A percentile compares a stretch with the other conserved stretches of the same genome.
phyloP scores from a whole-genome alignment of 306 rosid species.

The Mimosa bimucronata region DNA sequence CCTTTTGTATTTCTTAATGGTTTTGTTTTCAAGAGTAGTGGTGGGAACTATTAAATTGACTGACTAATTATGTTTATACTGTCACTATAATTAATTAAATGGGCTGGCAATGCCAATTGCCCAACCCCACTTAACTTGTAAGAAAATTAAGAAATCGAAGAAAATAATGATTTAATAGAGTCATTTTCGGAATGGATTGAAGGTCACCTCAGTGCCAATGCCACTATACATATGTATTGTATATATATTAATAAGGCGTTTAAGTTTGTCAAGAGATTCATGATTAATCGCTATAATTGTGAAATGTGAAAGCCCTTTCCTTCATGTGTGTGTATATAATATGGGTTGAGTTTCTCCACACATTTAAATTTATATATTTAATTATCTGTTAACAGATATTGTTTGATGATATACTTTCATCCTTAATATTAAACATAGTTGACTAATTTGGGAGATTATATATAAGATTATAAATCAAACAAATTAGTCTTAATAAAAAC shows the following conservation, averaged over 20 bases:
- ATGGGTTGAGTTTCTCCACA: constrained; percentile 43
- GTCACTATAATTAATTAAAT: background rate
- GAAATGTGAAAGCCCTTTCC: constrained; percentile 22
- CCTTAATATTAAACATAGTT: too few relatives aligned
- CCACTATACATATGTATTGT: constrained; percentile 14
- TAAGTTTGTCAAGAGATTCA: constrained; percentile 39
- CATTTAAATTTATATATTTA: constrained; percentile 7
- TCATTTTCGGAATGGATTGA: constrained; percentile 21
- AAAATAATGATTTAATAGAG: background rate
- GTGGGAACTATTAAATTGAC: background rate
- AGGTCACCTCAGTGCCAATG: constrained; percentile 36
- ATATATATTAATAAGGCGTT: background rate
- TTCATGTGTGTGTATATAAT: background rate
- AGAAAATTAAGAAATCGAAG: background rate
- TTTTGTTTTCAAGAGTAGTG: background rate
- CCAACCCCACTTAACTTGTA: background rate
- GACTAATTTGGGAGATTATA: too few relatives aligned
- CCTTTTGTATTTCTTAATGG: background rate
- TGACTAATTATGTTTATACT: background rate
- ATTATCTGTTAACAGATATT: background rate
- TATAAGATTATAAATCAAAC: too few relatives aligned
- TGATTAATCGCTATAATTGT: constrained; percentile 42
- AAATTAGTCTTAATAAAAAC: too few relatives aligned
- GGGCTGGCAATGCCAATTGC: background rate
- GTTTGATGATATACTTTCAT: background rate